Evolutionary conservation across 805 yeast genomes (phyloP), one percentile per base, ranked within the genome.

Genomic region (Torulaspora microellipsoides): DNA sequence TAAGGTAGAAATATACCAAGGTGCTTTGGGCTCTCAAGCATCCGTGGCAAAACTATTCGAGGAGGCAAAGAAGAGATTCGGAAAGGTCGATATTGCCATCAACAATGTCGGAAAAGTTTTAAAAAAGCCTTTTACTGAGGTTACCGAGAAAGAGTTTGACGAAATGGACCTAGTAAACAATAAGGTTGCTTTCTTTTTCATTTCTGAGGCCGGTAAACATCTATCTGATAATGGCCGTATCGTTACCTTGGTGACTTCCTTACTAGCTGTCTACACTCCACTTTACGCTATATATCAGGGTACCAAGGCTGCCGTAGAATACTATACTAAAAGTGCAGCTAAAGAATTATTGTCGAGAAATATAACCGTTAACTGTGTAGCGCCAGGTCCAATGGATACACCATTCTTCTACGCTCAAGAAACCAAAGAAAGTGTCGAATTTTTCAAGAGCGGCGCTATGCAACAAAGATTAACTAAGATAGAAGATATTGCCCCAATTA

Each of bases 351-450:
- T 65, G 25, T 46, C 57, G 4, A 73, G 66, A 55, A 69, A 69
- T 17, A 71, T 78, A 46, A 67, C 75, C 10, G 80, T 74, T 52
- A 77, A 76, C 52, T 69, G 73, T 53, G 78, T 79, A 43, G 81
- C 83, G 3, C 83, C 83, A 38, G 83, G 83, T 39, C 83, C 83
- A 42, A 78, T 78, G 82, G 81, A 77, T 54, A 78, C 84, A 8
- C 82, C 82, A 47, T 78, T 78, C 65, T 68, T 81, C 59, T 78
- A 80, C 54, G 77, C 78, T 13, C 81, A 77, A 62, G 86, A 81
- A 62, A 67, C 70, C 17, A 62, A 68, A 12, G 76, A 70, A 27
- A 74, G 75, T 45, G 70, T 80, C 44, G 79, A 65, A 27, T 80
- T 63, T 59, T 78, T 73, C 67, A 80, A 79, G 64, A 64, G 77